Evolutionary conservation across 352 stramenopile genomes (phyloP).

Genomic region (Pythium apleroticum): DNA sequence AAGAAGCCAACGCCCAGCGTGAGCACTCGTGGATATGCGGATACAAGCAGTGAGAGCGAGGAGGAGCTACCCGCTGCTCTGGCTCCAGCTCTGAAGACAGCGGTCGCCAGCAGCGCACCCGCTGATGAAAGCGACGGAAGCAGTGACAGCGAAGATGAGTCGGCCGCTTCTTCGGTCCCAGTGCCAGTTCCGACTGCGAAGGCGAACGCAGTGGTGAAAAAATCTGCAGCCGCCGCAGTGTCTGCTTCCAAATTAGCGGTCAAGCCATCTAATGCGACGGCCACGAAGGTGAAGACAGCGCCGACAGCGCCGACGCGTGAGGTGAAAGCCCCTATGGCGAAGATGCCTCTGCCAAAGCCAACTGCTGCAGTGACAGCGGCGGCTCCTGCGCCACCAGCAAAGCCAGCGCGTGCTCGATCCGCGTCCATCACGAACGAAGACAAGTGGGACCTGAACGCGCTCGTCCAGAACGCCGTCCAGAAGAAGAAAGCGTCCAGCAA

Average conservation of each 20-base stretch:
- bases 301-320: too few relatives aligned
- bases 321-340: neutral
- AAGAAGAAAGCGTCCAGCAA: neutral
- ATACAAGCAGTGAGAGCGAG: neutral
- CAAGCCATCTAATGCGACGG: neutral
- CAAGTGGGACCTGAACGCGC: conserved; percentile 25
- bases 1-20: neutral
- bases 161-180: neutral
- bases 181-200: neutral
- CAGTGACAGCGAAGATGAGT: neutral
- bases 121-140: neutral
- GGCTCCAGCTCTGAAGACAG: neutral
- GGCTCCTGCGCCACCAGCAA: neutral
- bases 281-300: neutral
- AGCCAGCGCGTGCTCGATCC: neutral
- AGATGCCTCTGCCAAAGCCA: neutral
- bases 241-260: neutral
- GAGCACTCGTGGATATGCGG: too few relatives aligned
- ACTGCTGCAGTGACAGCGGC: neutral
- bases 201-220: neutral
- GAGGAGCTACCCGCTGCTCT: neutral
- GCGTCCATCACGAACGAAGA: conserved; percentile 8
- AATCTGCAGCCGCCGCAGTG: neutral
- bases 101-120: neutral
- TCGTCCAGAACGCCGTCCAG: conserved; percentile 15